phyloP scores from a whole-genome alignment of 495 filamentous ascomycete species.

The Aspergillus coremiiformis region DNA sequence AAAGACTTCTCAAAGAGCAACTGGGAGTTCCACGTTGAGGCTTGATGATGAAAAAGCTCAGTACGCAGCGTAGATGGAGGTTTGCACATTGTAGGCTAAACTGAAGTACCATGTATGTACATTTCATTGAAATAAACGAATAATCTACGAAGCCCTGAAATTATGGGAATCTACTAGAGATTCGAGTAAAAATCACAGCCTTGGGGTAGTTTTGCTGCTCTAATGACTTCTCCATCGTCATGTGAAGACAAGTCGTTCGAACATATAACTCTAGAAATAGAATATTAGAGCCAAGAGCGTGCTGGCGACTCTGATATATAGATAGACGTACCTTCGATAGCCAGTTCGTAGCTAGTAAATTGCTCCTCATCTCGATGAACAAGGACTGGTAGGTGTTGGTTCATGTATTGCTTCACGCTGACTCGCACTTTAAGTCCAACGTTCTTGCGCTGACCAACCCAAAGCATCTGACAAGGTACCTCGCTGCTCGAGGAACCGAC shows the following conservation, averaged over 20 bases:
- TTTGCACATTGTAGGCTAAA: too few relatives aligned
- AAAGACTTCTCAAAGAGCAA: too few relatives aligned
- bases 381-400: slow-evolving; percentile 31
- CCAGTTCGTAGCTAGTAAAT: slow-evolving; percentile 49
- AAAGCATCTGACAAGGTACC: slow-evolving; percentile 35
- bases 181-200: slow-evolving; percentile 36
- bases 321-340: slow-evolving; percentile 48
- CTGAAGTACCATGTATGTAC: too few relatives aligned
- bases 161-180: slow-evolving; percentile 1
- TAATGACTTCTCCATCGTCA: slow-evolving; percentile 51
- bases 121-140: too few relatives aligned
- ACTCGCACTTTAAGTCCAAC: slow-evolving; percentile 55
- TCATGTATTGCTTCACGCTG: slow-evolving; percentile 24
- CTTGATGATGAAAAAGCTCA: too few relatives aligned
- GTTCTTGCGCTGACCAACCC: slow-evolving; percentile 47
- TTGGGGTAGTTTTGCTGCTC: slow-evolving; percentile 49
- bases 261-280: slow-evolving; percentile 49
- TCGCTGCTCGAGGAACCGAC: slow-evolving; percentile 5
- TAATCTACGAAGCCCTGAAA: background rate
- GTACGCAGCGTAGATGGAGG: too few relatives aligned
- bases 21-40: too few relatives aligned
- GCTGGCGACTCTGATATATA: background rate
- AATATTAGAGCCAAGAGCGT: background rate
- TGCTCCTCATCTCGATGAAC: slow-evolving; percentile 47
- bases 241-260: slow-evolving; percentile 49